phyloP scores from a whole-genome alignment of 371 early-diverging fungal genomes.

The Apophysomyces variabilis region DNA sequence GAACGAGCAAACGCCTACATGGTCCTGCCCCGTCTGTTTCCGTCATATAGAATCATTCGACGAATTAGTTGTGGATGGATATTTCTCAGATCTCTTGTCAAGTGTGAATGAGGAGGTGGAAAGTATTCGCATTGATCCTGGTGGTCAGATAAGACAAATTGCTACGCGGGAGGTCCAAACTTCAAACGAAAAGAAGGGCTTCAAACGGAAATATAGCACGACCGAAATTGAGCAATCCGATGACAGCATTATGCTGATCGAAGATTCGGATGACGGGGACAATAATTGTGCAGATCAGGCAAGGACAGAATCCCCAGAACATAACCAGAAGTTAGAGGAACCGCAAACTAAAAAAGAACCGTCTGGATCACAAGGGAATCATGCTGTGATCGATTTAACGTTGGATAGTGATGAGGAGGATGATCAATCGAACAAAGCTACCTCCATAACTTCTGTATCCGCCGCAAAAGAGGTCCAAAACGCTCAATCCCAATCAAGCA shows the following conservation, averaged over 20 bases:
- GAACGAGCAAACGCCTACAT: conserved; percentile 72
- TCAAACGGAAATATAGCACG: conserved; percentile 29
- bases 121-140: conserved; percentile 63
- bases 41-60: conserved; percentile 57
- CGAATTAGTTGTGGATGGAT: conserved; percentile 70
- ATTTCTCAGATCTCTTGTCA: conserved; percentile 66
- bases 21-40: conserved; percentile 79
- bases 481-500: too few species aligned
- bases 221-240: conserved; percentile 16
- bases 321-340: not conserved
- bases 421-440: conserved; percentile 1
- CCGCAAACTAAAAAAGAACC: conserved; percentile 1
- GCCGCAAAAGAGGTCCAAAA: not conserved
- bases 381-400: conserved; percentile 67
- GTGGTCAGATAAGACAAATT: conserved; percentile 59
- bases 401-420: conserved; percentile 64
- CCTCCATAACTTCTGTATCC: not conserved
- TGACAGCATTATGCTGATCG: conserved; percentile 10
- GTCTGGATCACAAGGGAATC: conserved; percentile 16
- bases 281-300: conserved; percentile 15
- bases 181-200: conserved; percentile 9
- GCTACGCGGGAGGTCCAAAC: conserved; percentile 11
- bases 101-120: conserved; percentile 54
- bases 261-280: conserved; percentile 28
- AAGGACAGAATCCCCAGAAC: conserved; percentile 7